Percentiles rank a stretch among this genome's conserved stretches.
These are phyloP conservation scores for Suillus occidentalis DNA, from an alignment of 768 basidiomycete genomes.

Conservation along the genomic window DNA sequence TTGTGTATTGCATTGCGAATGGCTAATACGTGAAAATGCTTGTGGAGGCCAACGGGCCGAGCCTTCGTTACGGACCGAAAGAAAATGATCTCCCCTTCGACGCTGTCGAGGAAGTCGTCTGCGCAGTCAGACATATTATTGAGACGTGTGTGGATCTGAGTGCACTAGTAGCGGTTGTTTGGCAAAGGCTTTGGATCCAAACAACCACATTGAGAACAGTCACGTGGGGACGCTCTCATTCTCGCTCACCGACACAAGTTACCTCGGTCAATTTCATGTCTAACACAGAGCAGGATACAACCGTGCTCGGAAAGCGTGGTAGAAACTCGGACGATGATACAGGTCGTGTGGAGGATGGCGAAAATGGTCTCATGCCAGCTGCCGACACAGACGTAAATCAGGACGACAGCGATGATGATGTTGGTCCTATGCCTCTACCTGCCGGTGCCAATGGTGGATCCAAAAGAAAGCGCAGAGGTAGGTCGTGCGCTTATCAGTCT, in stretches of 20 bases:
- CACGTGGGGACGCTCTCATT: neutral
- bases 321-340: constrained; percentile 37
- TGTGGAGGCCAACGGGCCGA: constrained; percentile 80
- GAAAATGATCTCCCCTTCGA: constrained; percentile 83
- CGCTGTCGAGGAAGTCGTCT: constrained; percentile 58
- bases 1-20: constrained; percentile 71
- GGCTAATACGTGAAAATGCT: constrained; percentile 77
- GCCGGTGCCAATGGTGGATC: constrained; percentile 34
- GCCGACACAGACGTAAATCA: constrained; percentile 25
- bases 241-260: neutral
- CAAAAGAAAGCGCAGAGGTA: constrained; percentile 88
- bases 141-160: neutral
- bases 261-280: constrained; percentile 34
- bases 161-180: constrained; percentile 20
- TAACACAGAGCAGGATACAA: constrained; percentile 47
- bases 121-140: constrained; percentile 19
- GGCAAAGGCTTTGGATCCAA: constrained; percentile 18
- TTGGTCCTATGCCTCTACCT: constrained; percentile 85
- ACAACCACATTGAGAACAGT: constrained; percentile 5
- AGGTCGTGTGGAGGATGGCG: constrained; percentile 5
- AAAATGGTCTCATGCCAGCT: constrained; percentile 25
- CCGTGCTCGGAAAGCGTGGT: constrained; percentile 64
- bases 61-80: constrained; percentile 81
- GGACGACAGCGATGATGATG: constrained; percentile 69
- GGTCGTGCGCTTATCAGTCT: constrained; percentile 18